Conservation (phyloP, 1,139 yeast genomes). For the Yamadazyma jaroonii region DNA sequence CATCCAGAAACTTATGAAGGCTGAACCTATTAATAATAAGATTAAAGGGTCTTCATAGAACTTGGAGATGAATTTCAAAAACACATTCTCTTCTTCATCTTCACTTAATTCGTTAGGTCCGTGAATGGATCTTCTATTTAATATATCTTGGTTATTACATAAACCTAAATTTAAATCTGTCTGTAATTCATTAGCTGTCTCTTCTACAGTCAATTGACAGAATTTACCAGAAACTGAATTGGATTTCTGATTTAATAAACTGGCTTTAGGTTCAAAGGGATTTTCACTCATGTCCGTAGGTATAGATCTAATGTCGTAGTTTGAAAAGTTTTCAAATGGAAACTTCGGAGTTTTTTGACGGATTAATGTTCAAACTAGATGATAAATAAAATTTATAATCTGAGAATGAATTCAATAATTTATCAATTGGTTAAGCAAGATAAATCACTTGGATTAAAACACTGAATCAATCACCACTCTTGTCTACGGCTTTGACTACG, state of each 20-base stretch:
- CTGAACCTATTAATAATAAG: slow-evolving; percentile 81
- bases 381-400: too few relatives aligned
- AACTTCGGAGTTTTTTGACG: not conserved
- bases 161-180: slow-evolving; percentile 64
- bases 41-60: slow-evolving; percentile 90
- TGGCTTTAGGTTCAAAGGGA: slow-evolving; percentile 24
- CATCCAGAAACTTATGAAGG: slow-evolving; percentile 79
- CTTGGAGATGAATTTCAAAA: slow-evolving; percentile 67
- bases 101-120: slow-evolving; percentile 73
- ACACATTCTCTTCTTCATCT: slow-evolving; percentile 74
- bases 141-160: slow-evolving; percentile 63
- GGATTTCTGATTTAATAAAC: slow-evolving; percentile 15
- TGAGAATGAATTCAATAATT: too few relatives aligned
- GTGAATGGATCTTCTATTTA: slow-evolving; percentile 65
- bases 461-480: too few relatives aligned
- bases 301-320: too few relatives aligned
- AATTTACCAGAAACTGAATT: slow-evolving; percentile 50
- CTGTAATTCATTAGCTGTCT: slow-evolving; percentile 57
- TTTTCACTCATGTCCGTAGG: slow-evolving; percentile 39
- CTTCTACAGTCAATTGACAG: slow-evolving; percentile 57
- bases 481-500: too few relatives aligned
- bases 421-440: too few relatives aligned
- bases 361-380: too few relatives aligned
- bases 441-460: too few relatives aligned
- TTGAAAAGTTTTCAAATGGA: not conserved